A percentile compares a stretch with the other conserved stretches of the same genome.
Evolutionary conservation across 2,329 filamentous ascomycete genomes (phyloP).

Genomic region (Hypoxylon sp.): DNA sequence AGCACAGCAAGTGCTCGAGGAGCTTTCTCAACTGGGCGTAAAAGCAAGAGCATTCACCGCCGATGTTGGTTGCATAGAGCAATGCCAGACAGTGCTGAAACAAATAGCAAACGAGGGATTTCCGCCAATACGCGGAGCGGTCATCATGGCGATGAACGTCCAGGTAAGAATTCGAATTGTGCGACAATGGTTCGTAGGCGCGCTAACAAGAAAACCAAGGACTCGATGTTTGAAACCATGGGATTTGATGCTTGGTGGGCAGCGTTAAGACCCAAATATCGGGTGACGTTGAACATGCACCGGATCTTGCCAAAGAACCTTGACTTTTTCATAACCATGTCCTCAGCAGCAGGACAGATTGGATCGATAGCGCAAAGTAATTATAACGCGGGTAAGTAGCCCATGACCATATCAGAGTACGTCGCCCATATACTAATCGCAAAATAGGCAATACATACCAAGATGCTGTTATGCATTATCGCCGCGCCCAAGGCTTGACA

Average conservation of each 20-base stretch:
- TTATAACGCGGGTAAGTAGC: conserved; percentile 46
- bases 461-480: conserved; percentile 48
- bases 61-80: conserved; percentile 43
- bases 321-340: conserved; percentile 50
- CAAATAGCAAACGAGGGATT: conserved; percentile 45
- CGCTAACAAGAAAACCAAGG: conserved; percentile 36
- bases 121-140: conserved; percentile 45
- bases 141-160: conserved; percentile 49
- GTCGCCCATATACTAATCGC: neutral
- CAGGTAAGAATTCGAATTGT: conserved; percentile 37
- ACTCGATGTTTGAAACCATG: conserved; percentile 52
- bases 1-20: conserved; percentile 44
- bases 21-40: conserved; percentile 43
- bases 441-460: conserved; percentile 48
- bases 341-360: conserved; percentile 48
- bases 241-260: conserved; percentile 44
- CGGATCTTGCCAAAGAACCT: conserved; percentile 47
- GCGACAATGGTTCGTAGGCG: too few relatives aligned
- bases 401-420: neutral
- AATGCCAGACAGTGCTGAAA: conserved; percentile 45
- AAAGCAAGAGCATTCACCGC: conserved; percentile 43
- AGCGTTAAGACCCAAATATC: conserved; percentile 47
- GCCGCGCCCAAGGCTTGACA: conserved; percentile 45
- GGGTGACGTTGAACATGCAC: conserved; percentile 49
- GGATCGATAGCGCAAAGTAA: conserved; percentile 51